Evolutionary conservation across 768 basidiomycete species (phyloP).

Genomic region (Candolleomyces efflorescens): DNA sequence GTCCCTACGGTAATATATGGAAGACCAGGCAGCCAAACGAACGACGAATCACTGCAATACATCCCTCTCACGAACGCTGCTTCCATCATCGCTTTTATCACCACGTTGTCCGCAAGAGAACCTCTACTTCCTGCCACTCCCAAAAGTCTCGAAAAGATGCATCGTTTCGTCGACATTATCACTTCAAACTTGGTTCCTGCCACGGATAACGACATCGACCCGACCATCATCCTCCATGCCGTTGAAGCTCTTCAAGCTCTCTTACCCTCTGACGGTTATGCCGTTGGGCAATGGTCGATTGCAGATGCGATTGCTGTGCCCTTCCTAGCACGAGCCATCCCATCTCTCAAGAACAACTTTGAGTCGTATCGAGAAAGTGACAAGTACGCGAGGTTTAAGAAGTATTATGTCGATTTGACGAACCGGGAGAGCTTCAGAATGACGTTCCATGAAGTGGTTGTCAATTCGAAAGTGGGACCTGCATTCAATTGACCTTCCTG

Average conservation of each 20-base stretch:
- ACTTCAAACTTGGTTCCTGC: conserved; percentile 40
- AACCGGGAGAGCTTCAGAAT: conserved; percentile 49
- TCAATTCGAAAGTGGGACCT: neutral
- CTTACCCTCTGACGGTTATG: conserved; percentile 40
- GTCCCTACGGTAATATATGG: neutral
- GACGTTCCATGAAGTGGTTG: conserved; percentile 50
- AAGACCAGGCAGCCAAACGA: neutral
- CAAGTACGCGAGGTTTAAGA: conserved; percentile 45
- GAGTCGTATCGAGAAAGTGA: conserved; percentile 45
- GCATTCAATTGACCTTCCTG: too few relatives aligned
- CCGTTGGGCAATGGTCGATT: conserved; percentile 37
- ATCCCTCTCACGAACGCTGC: neutral
- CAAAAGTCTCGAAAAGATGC: conserved; percentile 50
- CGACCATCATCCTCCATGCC: conserved; percentile 34
- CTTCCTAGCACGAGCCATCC: conserved; percentile 49
- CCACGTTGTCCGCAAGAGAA: conserved; percentile 8
- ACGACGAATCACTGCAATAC: neutral
- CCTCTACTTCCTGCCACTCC: conserved; percentile 57
- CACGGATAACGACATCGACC: conserved; percentile 32
- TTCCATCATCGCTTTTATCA: neutral
- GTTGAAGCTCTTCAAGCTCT: conserved; percentile 46
- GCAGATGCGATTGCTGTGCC: conserved; percentile 62
- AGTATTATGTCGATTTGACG: conserved; percentile 45
- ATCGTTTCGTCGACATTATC: conserved; percentile 59
- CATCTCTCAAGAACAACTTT: conserved; percentile 43